A percentile compares a stretch with the other conserved stretches of the same genome.
Evolutionary conservation across 495 filamentous ascomycete genomes (phyloP).

Genomic region (Extremus antarcticus): DNA sequence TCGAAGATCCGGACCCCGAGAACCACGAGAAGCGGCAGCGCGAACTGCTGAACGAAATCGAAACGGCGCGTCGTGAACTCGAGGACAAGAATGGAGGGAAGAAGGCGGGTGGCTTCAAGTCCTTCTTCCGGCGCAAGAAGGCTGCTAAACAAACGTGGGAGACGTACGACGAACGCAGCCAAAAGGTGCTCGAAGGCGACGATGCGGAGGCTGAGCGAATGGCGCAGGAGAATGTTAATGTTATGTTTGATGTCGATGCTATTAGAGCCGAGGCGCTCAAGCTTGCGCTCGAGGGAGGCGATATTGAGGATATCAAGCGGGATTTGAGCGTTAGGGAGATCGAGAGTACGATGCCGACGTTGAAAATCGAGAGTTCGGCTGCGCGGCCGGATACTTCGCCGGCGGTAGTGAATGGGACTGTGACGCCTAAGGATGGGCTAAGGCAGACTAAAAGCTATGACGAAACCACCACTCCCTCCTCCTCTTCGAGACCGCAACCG

Average conservation of each 20-base stretch:
- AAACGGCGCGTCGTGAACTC: conserved; percentile 79
- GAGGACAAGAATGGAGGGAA: conserved; percentile 63
- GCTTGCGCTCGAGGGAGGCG: conserved; percentile 62
- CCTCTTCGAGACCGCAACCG: too few species aligned
- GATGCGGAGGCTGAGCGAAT: conserved; percentile 32
- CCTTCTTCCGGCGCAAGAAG: conserved; percentile 37
- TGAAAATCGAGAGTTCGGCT: conserved; percentile 58
- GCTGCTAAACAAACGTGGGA: conserved; percentile 91
- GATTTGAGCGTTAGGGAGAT: conserved; percentile 66
- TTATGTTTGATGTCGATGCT: conserved; percentile 93
- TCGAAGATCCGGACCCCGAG: conserved; percentile 94
- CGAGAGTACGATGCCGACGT: conserved; percentile 76
- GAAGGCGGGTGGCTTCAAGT: conserved; percentile 53
- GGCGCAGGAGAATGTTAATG: conserved; percentile 34
- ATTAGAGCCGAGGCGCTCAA: conserved; percentile 59
- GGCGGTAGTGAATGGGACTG: conserved; percentile 11
- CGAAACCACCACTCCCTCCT: too few species aligned
- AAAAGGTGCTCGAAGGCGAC: conserved; percentile 23
- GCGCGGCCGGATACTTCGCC: conserved; percentile 19
- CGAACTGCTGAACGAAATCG: conserved; percentile 91
- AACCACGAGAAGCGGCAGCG: conserved; percentile 78
- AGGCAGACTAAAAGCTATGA: conserved; percentile 41
- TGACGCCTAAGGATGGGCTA: conserved; percentile 31
- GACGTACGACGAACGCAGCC: conserved; percentile 59
- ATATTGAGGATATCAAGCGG: conserved; percentile 67